phyloP scores from a whole-genome alignment of 108 stramenopile genomes.

The Cyclostephanos invisitatus region DNA sequence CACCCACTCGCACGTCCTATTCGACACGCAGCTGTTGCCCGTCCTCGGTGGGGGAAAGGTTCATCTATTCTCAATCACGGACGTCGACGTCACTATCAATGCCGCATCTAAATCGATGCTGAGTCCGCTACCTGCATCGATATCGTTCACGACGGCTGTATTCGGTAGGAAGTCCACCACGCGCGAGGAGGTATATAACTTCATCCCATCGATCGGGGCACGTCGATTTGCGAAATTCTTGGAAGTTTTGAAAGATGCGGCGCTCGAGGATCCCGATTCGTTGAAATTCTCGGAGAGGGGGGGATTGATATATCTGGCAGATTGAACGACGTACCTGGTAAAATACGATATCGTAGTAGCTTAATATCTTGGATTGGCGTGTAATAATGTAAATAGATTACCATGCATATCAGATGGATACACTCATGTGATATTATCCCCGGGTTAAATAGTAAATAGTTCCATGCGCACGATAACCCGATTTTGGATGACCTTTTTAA shows the following conservation, averaged over 20 bases:
- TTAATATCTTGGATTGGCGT: too few relatives aligned
- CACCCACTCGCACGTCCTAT: conserved; percentile 66
- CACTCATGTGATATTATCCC: too few relatives aligned
- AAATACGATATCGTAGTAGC: too few relatives aligned
- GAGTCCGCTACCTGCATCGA: conserved; percentile 74
- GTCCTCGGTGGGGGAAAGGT: conserved; percentile 62
- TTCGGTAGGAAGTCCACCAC: conserved; percentile 36
- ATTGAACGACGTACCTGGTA: too few relatives aligned
- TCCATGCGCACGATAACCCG: too few relatives aligned
- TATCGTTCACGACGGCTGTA: conserved; percentile 45
- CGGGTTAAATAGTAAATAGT: too few relatives aligned
- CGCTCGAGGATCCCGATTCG: conserved; percentile 48
- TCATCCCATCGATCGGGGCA: conserved; percentile 75
- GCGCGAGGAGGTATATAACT: conserved; percentile 61
- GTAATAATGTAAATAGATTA: too few relatives aligned
- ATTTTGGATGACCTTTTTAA: too few relatives aligned
- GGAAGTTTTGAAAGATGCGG: conserved; percentile 60
- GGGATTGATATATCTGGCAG: conserved; percentile 6
- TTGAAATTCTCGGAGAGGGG: conserved; percentile 49
- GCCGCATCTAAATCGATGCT: conserved; percentile 55
- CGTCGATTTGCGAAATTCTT: conserved; percentile 73
- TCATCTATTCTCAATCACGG: conserved; percentile 55
- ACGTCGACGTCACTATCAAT: conserved; percentile 70
- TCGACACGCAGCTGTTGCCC: conserved; percentile 69
- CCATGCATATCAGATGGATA: too few relatives aligned